A percentile compares a stretch with the other conserved stretches of the same genome.
Conservation (phyloP, 2,329 filamentous ascomycete genomes). For the Colletotrichum echinochloae region DNA sequence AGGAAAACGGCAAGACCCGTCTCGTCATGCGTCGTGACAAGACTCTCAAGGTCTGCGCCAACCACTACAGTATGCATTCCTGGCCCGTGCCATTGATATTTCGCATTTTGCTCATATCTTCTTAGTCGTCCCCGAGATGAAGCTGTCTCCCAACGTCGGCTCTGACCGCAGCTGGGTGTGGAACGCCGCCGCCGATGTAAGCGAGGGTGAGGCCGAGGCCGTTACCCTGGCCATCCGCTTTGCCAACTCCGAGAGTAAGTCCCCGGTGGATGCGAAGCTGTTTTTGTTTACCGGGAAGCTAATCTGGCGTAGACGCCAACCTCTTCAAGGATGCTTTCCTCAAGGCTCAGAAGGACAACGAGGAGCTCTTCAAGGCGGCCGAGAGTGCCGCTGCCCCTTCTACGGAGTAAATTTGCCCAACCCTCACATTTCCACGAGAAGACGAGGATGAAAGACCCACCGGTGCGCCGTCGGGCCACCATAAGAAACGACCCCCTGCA, state of each 20-base stretch:
- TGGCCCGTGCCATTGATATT: no score
- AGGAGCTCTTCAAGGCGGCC: slow-evolving; percentile 78
- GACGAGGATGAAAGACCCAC: slow-evolving; percentile 21
- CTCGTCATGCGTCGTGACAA: slow-evolving; percentile 99
- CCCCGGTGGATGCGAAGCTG: not conserved
- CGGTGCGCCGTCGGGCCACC: slow-evolving; percentile 6
- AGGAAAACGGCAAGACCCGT: slow-evolving; percentile 97
- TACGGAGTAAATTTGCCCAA: slow-evolving; percentile 31
- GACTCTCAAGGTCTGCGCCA: slow-evolving; percentile 99
- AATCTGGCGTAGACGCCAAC: slow-evolving; percentile 81
- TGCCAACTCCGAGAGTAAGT: slow-evolving; percentile 95
- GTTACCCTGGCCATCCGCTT: slow-evolving; percentile 97
- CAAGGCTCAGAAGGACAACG: slow-evolving; percentile 97
- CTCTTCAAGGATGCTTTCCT: slow-evolving; percentile 97
- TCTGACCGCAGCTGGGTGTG: slow-evolving; percentile 99
- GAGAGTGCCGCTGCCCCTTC: slow-evolving; percentile 46
- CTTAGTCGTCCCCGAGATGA: slow-evolving; percentile 96
- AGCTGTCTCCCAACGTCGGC: slow-evolving; percentile 96
- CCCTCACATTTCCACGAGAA: not conserved
- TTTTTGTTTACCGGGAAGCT: slow-evolving; percentile 40
- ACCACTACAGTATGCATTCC: slow-evolving; percentile 91
- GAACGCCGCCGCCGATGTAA: slow-evolving; percentile 98
- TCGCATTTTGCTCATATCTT: slow-evolving; percentile 35
- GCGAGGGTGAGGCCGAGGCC: slow-evolving; percentile 96
- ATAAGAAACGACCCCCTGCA: slow-evolving; percentile 6